Percentiles rank a stretch among this genome's conserved stretches.
phyloP scores from a whole-genome alignment of 257 asterid species.

The Petunia secreta region DNA sequence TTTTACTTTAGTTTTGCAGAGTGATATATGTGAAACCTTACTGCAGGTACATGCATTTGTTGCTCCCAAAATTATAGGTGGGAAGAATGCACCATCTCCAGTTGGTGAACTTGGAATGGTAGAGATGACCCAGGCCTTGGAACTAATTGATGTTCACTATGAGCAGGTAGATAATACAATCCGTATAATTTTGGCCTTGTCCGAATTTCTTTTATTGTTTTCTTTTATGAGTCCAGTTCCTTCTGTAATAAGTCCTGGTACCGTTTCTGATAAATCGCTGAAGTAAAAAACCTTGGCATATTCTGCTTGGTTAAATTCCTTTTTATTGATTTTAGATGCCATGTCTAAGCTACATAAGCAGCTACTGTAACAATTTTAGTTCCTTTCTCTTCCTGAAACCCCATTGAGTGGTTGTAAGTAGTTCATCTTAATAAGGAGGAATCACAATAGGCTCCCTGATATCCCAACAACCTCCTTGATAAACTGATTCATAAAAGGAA shows the following conservation, averaged over 20 bases:
- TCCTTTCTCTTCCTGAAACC: neutral
- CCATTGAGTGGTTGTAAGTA: neutral
- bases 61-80: constrained; percentile 97
- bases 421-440: neutral
- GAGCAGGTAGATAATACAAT: constrained; percentile 60
- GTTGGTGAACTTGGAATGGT: constrained; percentile 99
- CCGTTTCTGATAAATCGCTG: neutral
- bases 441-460: constrained; percentile 7
- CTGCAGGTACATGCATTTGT: constrained; percentile 91
- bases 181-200: neutral
- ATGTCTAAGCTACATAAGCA: neutral
- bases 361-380: neutral
- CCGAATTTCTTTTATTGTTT: neutral
- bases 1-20: neutral
- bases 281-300: neutral
- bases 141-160: constrained; percentile 71
- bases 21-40: constrained; percentile 17
- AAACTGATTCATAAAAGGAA: constrained; percentile 5
- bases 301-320: neutral
- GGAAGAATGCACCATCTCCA: constrained; percentile 91
- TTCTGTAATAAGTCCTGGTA: neutral
- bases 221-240: neutral
- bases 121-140: constrained; percentile 98
- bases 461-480: neutral
- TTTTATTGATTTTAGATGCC: neutral